Base-by-base conservation (phyloP, 192 early-diverging fungal species). In the Geranomyces variabilis region DNA sequence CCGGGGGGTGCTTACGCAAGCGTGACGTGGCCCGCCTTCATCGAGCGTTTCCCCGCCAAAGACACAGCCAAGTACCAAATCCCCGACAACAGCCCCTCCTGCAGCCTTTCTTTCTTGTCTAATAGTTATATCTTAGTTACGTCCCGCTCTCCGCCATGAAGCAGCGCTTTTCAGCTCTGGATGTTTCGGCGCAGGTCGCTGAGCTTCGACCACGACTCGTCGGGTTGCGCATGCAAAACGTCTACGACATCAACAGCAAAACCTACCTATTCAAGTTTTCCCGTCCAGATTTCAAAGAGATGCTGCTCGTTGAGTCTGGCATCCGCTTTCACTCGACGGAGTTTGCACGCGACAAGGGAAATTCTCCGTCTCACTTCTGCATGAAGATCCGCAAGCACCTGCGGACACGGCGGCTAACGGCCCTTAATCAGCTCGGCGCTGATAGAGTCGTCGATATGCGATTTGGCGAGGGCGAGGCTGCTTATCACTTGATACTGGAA, bases 301-400 rank as follows among this genome's bases (percentile, higher is more conserved):
- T 95, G 29, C 84, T 99, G 1, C 77, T 99, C 36, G 81, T 99
- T 43, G 96, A 99, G 76, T 93, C 93, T 0, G 97, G 97, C 26
- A 93, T 93, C 49, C 90, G 97, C 45, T 81, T 97, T 48, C 96
- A 99, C 79, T 88, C 93, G 0, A 99, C 96, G 19, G 86, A 90
- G 28, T 99, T 89, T 68, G 79, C 90, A 9, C 86, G 96, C 19
- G 94, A 96, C 70, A 97, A 96, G 79, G 88, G 89, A 1, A 82
- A 83, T 24, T 91, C 87, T 19, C 97, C 96, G 10, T 93, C 93
- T 0, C 69, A 75, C 41, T 99, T 99, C 75, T 90, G 88, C 78
- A 89, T 91, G 70, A 98, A 96, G 85, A 85, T 99, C 24, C 90
- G 97, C 51, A 99, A 99, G 78, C 91, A 98, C 60, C 80, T 99